phyloP scores from a whole-genome alignment of 202 grass and related monocot genomes.

The Zoysia matrella region DNA sequence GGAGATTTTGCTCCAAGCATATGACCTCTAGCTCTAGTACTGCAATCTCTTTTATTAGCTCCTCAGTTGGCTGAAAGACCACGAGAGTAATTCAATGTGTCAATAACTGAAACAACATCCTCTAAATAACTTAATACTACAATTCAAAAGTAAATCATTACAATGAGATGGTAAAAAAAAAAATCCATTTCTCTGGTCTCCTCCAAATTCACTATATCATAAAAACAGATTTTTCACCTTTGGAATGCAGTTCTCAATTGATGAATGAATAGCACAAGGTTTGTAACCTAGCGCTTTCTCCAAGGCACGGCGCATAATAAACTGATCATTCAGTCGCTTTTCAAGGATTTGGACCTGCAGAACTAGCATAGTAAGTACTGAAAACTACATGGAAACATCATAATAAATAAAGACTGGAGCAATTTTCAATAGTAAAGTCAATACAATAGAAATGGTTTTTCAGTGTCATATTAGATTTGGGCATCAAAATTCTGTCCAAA shows the following conservation, averaged over 20 bases:
- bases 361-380: slow-evolving; percentile 5
- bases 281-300: slow-evolving; percentile 81
- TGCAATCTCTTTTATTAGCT: slow-evolving; percentile 85
- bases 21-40: slow-evolving; percentile 92
- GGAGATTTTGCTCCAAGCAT: slow-evolving; percentile 87
- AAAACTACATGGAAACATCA: slow-evolving; percentile 16
- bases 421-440: background rate
- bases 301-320: slow-evolving; percentile 62
- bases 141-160: slow-evolving; percentile 1
- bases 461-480: background rate
- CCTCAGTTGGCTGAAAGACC: slow-evolving; percentile 68
- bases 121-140: background rate
- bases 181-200: background rate
- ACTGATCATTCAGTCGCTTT: slow-evolving; percentile 80
- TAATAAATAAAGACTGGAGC: background rate
- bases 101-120: background rate
- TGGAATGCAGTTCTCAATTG: slow-evolving; percentile 62
- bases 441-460: slow-evolving; percentile 19
- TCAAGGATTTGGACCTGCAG: slow-evolving; percentile 85
- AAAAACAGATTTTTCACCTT: slow-evolving; percentile 49
- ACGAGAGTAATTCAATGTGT: slow-evolving; percentile 22
- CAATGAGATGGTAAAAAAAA: slow-evolving; percentile 6
- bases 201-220: background rate
- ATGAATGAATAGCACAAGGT: slow-evolving; percentile 47
- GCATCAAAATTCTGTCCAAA: background rate